Evolutionary conservation across 495 filamentous ascomycete species (phyloP).

Genomic region (Annulohypoxylon bovei): DNA sequence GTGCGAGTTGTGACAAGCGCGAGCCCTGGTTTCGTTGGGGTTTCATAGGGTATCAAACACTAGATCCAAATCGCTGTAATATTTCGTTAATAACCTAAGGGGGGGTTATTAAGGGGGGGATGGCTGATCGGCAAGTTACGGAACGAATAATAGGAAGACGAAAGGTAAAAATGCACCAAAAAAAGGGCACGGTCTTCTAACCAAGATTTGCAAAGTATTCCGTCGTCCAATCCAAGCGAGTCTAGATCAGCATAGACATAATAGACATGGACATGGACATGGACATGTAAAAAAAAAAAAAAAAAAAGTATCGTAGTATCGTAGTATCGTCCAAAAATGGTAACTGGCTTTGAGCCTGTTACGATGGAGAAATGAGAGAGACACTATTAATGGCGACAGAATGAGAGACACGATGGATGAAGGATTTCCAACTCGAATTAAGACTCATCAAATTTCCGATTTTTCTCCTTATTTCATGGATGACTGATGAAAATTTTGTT

Average conservation of each 20-base stretch:
- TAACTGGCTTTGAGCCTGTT: conserved; percentile 8
- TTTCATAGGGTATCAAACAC: conserved; percentile 44
- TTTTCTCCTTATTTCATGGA: conserved; percentile 2
- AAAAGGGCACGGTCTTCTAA: conserved; percentile 30
- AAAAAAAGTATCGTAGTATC: neutral
- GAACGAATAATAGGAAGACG: conserved; percentile 32
- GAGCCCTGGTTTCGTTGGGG: conserved; percentile 43
- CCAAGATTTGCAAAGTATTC: conserved; percentile 17
- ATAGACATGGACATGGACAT: no score
- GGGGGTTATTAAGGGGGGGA: conserved; percentile 26
- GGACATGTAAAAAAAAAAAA: no score
- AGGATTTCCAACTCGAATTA: conserved; percentile 8
- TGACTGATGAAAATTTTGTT: conserved; percentile 29
- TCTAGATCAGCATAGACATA: conserved; percentile 10
- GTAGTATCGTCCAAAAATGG: conserved; percentile 22
- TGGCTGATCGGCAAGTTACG: conserved; percentile 42
- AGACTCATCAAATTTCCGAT: conserved; percentile 22
- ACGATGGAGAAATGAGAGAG: neutral
- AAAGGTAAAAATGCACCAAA: conserved; percentile 21
- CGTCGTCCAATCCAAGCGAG: conserved; percentile 15
- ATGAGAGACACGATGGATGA: conserved; percentile 2
- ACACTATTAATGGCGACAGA: conserved; percentile 17
- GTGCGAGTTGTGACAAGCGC: conserved; percentile 40
- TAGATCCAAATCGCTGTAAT: conserved; percentile 33
- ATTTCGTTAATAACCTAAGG: conserved; percentile 27